Evolutionary conservation across 768 basidiomycete genomes (phyloP), one percentile per base, ranked within the genome.

Genomic region (Coprinopsis sp.): DNA sequence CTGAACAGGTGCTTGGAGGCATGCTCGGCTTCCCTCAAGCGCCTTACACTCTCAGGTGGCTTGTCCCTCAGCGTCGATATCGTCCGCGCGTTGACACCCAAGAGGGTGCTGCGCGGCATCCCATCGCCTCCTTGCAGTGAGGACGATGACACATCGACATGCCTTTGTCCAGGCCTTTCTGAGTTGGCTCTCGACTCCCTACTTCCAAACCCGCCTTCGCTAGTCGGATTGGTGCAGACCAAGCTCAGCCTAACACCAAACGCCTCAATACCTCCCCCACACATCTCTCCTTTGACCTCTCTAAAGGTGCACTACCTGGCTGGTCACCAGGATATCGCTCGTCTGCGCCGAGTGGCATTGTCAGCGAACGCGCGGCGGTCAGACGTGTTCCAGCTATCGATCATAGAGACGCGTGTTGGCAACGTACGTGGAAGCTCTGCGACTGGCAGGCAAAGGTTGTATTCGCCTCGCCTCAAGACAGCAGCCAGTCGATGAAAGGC

Each of bases 1-100:
- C 54, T 66, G 25, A 27, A 57, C 27, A 44, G 50, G 51, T 64
- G 61, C 47, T 51, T 66, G 33, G 54, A 52, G 43, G 49, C 47
- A 39, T 55, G 53, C 47, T 52, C 56, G 13, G 40, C 34, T 14
- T 61, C 62, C 16, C 54, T 66, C 30, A 53, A 52, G 37, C 53
- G 51, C 36, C 50, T 66, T 27, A 58, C 54, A 22, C 49, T 66
- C 12, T 52, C 56, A 30, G 60, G 62, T 10, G 49, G 58, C 19
- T 42, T 21, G 30, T n/a, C 25, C 21, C 33, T 27, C 19, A 23
- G 23, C 21, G 18, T 29, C 14, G 36, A 14, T 11, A 33, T 44
- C 34, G 31, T 37, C 10, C 23, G 31, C 6, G 23, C 25, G 21
- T 27, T 49, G 14, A 44, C 24, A 24, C 48, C 40, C 22, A 23